A percentile compares a stretch with the other conserved stretches of the same genome.
Conservation (phyloP, 73 alveolate species). For the Paramecium primaurelia region DNA sequence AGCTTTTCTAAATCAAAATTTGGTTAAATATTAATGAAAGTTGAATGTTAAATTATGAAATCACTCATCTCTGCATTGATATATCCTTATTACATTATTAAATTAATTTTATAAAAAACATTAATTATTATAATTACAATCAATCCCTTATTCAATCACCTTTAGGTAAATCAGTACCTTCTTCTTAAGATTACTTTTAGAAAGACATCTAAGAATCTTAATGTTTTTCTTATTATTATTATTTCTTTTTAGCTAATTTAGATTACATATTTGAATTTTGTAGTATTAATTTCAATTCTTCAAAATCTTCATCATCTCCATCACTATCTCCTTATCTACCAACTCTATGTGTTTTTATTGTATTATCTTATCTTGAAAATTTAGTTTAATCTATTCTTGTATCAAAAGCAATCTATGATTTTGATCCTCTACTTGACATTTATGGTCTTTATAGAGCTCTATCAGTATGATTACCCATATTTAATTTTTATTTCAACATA, state of each 20-base stretch:
- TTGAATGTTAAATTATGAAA: not conserved
- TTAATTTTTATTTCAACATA: not conserved
- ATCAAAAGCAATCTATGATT: not conserved
- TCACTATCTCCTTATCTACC: conserved; percentile 21
- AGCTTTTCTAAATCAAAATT: not conserved
- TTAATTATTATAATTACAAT: not conserved
- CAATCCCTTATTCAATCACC: not conserved
- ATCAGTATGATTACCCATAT: conserved; percentile 5
- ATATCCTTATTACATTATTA: not conserved
- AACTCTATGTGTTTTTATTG: conserved; percentile 35
- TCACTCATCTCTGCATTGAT: conserved; percentile 32
- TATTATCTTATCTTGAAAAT: not conserved
- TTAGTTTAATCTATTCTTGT: not conserved
- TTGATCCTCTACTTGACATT: not conserved
- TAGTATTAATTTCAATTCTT: not conserved
- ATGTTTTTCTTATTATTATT: not conserved
- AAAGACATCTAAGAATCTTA: not conserved
- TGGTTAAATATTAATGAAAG: not conserved
- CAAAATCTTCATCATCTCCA: conserved; percentile 51
- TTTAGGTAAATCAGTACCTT: conserved; percentile 37
- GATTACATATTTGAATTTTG: not conserved
- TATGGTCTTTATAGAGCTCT: not conserved
- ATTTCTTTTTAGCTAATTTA: not conserved
- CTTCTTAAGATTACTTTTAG: not conserved
- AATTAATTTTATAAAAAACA: not conserved